These are phyloP conservation scores for Boechera stricta DNA, from an alignment of 345 rosid genomes.

Conservation along the genomic window DNA sequence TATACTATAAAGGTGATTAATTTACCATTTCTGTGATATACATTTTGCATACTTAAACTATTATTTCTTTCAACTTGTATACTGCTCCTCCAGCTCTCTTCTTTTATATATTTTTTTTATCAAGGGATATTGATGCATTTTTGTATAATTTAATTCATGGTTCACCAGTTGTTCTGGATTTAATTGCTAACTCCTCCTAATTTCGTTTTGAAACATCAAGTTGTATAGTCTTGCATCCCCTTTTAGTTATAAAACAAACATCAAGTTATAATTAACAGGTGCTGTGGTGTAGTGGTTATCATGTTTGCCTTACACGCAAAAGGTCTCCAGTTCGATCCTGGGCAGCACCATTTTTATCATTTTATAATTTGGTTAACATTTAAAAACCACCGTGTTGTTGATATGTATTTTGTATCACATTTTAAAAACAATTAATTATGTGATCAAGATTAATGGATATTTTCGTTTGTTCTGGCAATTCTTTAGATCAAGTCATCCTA, in stretches of 20 bases:
- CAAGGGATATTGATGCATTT: not conserved
- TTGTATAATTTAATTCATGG: no score
- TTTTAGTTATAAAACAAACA: fast-evolving
- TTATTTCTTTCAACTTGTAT: no score
- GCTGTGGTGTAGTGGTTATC: slow-evolving; percentile 49
- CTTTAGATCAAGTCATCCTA: not conserved
- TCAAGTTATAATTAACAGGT: fast-evolving
- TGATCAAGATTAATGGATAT: not conserved
- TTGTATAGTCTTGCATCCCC: no score
- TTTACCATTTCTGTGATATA: not conserved
- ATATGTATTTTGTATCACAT: not conserved
- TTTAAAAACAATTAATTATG: not conserved
- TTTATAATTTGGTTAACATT: no score
- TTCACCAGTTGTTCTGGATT: not conserved
- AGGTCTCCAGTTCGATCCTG: slow-evolving; percentile 47
- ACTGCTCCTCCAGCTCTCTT: no score
- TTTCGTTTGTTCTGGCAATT: not conserved
- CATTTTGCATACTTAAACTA: no score
- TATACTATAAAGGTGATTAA: not conserved
- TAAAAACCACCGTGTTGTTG: no score
- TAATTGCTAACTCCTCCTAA: fast-evolving
- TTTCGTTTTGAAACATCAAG: fast-evolving
- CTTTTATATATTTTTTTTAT: no score
- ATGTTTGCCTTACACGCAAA: slow-evolving; percentile 48
- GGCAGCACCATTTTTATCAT: slow-evolving; percentile 23